A percentile compares a stretch with the other conserved stretches of the same genome.
Evolutionary conservation across 1,284 basidiomycete genomes (phyloP).

Genomic region (Ceratobasidium sp.): DNA sequence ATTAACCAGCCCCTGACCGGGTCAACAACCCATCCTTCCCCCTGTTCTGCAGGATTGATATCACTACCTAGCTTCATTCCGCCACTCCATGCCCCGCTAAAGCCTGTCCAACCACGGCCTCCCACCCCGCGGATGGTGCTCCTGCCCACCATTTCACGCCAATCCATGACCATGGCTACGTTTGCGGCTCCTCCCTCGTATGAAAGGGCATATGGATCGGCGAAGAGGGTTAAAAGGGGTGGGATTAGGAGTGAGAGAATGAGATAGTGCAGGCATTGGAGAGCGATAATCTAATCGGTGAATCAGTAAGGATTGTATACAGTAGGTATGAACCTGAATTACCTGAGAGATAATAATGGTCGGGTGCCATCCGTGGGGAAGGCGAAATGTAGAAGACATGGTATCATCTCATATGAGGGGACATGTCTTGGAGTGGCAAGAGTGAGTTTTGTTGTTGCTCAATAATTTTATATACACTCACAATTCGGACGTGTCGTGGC

Average conservation of each 20-base stretch:
- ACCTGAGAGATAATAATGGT: conserved; percentile 78
- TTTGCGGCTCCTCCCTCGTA: conserved; percentile 83
- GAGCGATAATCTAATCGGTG: conserved; percentile 78
- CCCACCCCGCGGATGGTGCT: conserved; percentile 74
- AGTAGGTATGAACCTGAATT: conserved; percentile 32
- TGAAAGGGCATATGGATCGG: conserved; percentile 74
- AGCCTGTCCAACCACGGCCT: conserved; percentile 67
- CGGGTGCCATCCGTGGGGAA: conserved; percentile 73
- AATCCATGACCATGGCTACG: conserved; percentile 96
- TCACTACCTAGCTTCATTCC: conserved; percentile 71
- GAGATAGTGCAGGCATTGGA: conserved; percentile 94
- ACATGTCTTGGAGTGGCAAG: neutral
- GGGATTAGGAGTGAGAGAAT: conserved; percentile 86
- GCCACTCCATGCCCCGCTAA: conserved; percentile 78
- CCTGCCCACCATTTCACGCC: conserved; percentile 91
- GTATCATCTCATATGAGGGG: conserved; percentile 28
- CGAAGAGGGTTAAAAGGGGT: conserved; percentile 78
- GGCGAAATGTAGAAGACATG: conserved; percentile 45
- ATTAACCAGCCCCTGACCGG: conserved; percentile 87
- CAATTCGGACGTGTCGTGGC: neutral
- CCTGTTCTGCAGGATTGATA: conserved; percentile 58
- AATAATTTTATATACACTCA: neutral
- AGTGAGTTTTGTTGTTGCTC: neutral
- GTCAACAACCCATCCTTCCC: conserved; percentile 66
- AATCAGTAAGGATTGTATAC: conserved; percentile 13